Evolutionary conservation across 768 basidiomycete genomes (phyloP), one percentile per base, ranked within the genome.

Genomic region (Kwoniella sp.): DNA sequence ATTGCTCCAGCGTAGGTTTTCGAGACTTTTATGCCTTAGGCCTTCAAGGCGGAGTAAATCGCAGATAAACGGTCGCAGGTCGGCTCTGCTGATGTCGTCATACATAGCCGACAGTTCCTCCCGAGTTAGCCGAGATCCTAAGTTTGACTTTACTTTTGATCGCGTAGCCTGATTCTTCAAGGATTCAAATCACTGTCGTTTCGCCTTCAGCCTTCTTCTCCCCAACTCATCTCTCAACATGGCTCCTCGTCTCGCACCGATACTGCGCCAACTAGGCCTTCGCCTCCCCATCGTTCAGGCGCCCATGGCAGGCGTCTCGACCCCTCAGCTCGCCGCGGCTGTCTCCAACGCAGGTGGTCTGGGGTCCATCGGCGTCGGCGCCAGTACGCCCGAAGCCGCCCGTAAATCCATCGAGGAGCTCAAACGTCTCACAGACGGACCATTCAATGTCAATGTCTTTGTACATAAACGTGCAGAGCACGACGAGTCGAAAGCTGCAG

Each of bases 221-320:
- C 7, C 34, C 34, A 13, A 13, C 34, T n/a, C 34, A 37, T 37
- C 34, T 37, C 7, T 13, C 5, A 7, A 37, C 13, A 45, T 45
- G 41, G 15, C 41, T 45, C 41, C 41, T 20, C 41, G 41, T 17
- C 41, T 58, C 41, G 25, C 56, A 41, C 34, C 34, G 13, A 34
- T 45, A 23, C 37, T 57, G 7, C 55, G 34, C n/a, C 51, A 34
- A 4, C 64, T 77, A 0, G 71, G 72, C 22, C 55, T 78, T 25
- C 50, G 34, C 1, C 52, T 64, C 11, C 76, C 76, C 1, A 73
- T 78, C 58, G 66, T 78, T 38, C 74, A 75, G 65, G 76, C 76
- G 0, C 76, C 76, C 2, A 78, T 78, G 76, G 76, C 76, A 17
- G 76, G 76, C n/a, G 68, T 69, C 1, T 72, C 74, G 22, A 78